Evolutionary conservation across 805 yeast species (phyloP).

Genomic region (Groenewaldozyma salmanticensis): DNA sequence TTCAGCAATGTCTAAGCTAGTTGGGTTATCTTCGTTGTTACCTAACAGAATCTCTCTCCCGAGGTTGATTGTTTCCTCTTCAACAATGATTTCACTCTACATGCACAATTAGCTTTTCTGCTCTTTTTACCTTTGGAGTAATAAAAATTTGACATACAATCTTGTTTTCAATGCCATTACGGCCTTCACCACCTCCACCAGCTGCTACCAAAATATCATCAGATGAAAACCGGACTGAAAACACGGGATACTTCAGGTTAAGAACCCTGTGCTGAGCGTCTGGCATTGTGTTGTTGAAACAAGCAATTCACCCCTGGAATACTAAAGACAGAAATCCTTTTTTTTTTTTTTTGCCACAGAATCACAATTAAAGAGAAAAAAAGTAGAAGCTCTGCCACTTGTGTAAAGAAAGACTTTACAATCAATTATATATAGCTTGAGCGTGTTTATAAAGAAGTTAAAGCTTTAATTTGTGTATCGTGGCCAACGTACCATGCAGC

Average conservation of each 20-base stretch:
- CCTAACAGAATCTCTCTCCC: neutral
- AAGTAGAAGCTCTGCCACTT: too few species aligned
- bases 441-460: too few species aligned
- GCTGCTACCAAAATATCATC: conserved; percentile 55
- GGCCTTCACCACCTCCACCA: conserved; percentile 97
- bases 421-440: too few species aligned
- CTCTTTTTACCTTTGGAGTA: neutral
- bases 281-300: neutral
- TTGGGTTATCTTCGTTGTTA: conserved; percentile 69
- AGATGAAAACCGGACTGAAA: conserved; percentile 63
- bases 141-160: conserved; percentile 27
- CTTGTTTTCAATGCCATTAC: conserved; percentile 80
- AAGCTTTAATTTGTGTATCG: too few species aligned
- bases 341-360: too few species aligned
- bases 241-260: conserved; percentile 46
- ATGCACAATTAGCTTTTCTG: neutral
- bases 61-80: neutral
- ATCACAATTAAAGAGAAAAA: too few species aligned
- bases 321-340: too few species aligned
- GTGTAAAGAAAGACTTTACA: too few species aligned
- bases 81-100: conserved; percentile 7
- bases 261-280: conserved; percentile 1
- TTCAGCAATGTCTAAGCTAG: conserved; percentile 54
- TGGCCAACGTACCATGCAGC: too few species aligned
- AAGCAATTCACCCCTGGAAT: too few species aligned